A percentile compares a stretch with the other conserved stretches of the same genome.
These are phyloP conservation scores for Phytophthora cryptogea DNA, from an alignment of 352 stramenopile species.

Conservation along the genomic window DNA sequence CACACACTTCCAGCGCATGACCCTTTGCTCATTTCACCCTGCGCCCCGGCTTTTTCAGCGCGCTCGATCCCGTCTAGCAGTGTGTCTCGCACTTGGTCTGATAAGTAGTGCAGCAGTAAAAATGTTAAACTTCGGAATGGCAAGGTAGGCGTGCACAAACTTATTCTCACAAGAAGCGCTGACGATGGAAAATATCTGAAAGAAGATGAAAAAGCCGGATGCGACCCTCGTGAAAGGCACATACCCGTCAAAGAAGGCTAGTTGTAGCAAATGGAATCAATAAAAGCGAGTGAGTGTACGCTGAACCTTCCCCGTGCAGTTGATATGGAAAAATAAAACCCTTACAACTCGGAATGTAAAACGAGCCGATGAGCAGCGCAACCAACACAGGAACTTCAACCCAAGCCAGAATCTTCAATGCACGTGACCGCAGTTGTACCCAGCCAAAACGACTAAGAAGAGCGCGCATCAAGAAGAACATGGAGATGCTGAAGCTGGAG, in stretches of 20 bases:
- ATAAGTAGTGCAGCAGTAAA: background rate
- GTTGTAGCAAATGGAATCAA: background rate
- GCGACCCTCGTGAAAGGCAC: slow-evolving; percentile 54
- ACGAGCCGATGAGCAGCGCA: slow-evolving; percentile 62
- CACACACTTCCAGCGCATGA: slow-evolving; percentile 16
- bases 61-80: slow-evolving; percentile 58
- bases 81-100: slow-evolving; percentile 66
- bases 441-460: slow-evolving; percentile 50
- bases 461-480: slow-evolving; percentile 60
- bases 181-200: slow-evolving; percentile 82
- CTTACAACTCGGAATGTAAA: slow-evolving; percentile 74
- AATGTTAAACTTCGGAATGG: background rate
- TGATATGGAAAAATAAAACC: background rate
- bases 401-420: slow-evolving; percentile 38
- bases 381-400: slow-evolving; percentile 57
- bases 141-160: background rate
- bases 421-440: slow-evolving; percentile 20
- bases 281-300: background rate
- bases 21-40: background rate
- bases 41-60: slow-evolving; percentile 31
- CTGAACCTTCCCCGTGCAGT: background rate
- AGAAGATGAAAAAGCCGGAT: slow-evolving; percentile 77
- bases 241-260: slow-evolving; percentile 75
- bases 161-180: slow-evolving; percentile 66
- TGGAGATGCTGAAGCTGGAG: slow-evolving; percentile 61